Evolutionary conservation across 768 basidiomycete genomes (phyloP).

Genomic region (Coprinopsis marcescibilis): DNA sequence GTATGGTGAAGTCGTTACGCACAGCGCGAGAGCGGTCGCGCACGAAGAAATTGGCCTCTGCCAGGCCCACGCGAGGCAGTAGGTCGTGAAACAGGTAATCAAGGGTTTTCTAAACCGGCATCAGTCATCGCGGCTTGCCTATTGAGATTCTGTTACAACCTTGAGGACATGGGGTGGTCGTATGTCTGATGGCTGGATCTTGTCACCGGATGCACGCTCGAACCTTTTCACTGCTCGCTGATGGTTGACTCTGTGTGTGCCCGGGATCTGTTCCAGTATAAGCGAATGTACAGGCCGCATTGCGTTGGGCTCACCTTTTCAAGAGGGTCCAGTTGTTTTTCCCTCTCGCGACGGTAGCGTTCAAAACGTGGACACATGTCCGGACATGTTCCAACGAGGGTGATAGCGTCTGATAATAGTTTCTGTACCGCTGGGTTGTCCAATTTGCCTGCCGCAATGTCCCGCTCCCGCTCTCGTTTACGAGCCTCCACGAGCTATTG

Average conservation of each 20-base stretch:
- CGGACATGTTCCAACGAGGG: conserved; percentile 87
- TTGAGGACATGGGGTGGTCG: conserved; percentile 82
- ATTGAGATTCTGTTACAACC: conserved; percentile 30
- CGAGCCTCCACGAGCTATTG: conserved; percentile 65
- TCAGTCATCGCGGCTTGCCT: not conserved
- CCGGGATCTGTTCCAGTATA: conserved; percentile 59
- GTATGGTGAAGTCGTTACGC: conserved; percentile 92
- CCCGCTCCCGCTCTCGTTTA: conserved; percentile 62
- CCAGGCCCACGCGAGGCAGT: conserved; percentile 63
- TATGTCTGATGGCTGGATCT: conserved; percentile 85
- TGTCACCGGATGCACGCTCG: conserved; percentile 91
- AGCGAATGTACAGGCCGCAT: conserved; percentile 23
- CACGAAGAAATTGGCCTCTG: conserved; percentile 72
- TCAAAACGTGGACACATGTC: conserved; percentile 97
- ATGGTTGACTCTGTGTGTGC: conserved; percentile 83
- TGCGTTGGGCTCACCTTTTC: conserved; percentile 64
- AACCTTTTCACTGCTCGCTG: conserved; percentile 89
- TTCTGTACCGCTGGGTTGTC: conserved; percentile 78
- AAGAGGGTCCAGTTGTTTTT: conserved; percentile 82
- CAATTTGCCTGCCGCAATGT: conserved; percentile 82
- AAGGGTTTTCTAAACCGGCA: conserved; percentile 58
- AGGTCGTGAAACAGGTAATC: conserved; percentile 91
- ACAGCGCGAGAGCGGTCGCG: conserved; percentile 89
- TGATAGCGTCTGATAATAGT: conserved; percentile 83
- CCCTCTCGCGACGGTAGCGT: conserved; percentile 82